Percentiles rank a stretch among this genome's conserved stretches.
These are phyloP conservation scores for Trichosporon asahii DNA, from an alignment of 1,284 basidiomycete species.

Conservation along the genomic window DNA sequence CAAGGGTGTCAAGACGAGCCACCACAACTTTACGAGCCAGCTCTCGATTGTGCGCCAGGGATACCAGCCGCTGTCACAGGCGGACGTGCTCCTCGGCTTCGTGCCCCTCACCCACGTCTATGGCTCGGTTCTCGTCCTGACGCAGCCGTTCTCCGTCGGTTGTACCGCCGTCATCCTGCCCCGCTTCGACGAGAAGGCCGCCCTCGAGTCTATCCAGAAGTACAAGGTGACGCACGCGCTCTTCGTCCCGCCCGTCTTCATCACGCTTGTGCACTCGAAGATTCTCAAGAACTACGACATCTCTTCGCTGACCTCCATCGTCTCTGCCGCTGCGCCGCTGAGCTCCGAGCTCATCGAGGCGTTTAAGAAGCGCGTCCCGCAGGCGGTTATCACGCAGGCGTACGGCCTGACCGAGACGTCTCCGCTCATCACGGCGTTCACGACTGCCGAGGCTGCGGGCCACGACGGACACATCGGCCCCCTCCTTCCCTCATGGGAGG, in stretches of 20 bases:
- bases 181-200: conserved; percentile 58
- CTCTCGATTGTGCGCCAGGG: conserved; percentile 18
- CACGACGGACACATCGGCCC: conserved; percentile 65
- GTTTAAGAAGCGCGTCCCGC: conserved; percentile 31
- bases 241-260: conserved; percentile 80
- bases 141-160: conserved; percentile 62
- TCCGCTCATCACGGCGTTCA: conserved; percentile 39
- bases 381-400: conserved; percentile 43
- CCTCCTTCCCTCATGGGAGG: conserved; percentile 73
- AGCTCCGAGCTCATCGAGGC: conserved; percentile 52
- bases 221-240: conserved; percentile 64
- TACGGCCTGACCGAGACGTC: conserved; percentile 55
- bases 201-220: conserved; percentile 66
- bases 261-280: conserved; percentile 54
- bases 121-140: conserved; percentile 52
- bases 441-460: conserved; percentile 33
- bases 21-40: conserved; percentile 60
- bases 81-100: conserved; percentile 21
- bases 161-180: conserved; percentile 65
- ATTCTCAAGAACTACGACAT: conserved; percentile 68
- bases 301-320: conserved; percentile 60
- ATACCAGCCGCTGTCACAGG: conserved; percentile 17
- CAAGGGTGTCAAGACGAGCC: conserved; percentile 59
- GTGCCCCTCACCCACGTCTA: conserved; percentile 25
- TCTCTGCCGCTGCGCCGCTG: conserved; percentile 80